Percentiles rank a stretch among this genome's conserved stretches.
Evolutionary conservation across 495 filamentous ascomycete genomes (phyloP).

Genomic region (Penicillium pulvis): DNA sequence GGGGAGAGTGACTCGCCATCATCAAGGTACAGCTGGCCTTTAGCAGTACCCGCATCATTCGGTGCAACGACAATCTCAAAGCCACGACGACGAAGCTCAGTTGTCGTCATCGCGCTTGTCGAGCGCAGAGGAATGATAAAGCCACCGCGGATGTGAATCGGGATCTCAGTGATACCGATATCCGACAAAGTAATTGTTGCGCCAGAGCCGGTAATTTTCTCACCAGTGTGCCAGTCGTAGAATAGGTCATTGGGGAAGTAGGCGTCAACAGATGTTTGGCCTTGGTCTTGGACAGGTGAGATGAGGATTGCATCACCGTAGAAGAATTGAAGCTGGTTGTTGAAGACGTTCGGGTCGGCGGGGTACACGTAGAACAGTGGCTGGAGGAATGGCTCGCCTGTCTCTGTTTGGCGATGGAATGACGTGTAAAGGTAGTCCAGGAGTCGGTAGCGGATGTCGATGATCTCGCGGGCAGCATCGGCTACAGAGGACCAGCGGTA

Average conservation of each 20-base stretch:
- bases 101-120: constrained; percentile 67
- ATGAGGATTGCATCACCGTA: constrained; percentile 73
- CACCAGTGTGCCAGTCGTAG: constrained; percentile 75
- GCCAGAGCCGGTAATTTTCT: constrained; percentile 58
- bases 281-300: constrained; percentile 66
- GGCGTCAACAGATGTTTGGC: constrained; percentile 63
- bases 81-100: constrained; percentile 62
- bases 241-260: constrained; percentile 76
- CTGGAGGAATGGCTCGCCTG: constrained; percentile 68
- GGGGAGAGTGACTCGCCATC: constrained; percentile 61
- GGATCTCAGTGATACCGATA: constrained; percentile 68
- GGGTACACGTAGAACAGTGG: constrained; percentile 77
- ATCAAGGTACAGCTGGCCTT: constrained; percentile 61
- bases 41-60: constrained; percentile 47
- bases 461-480: constrained; percentile 66
- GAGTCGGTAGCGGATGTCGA: constrained; percentile 73
- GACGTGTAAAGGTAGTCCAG: constrained; percentile 86
- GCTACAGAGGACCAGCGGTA: constrained; percentile 72
- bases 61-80: constrained; percentile 75
- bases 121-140: constrained; percentile 66
- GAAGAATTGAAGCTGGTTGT: constrained; percentile 71
- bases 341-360: constrained; percentile 59
- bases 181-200: constrained; percentile 48
- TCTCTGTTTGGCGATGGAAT: constrained; percentile 61
- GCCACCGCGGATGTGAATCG: constrained; percentile 72